Conservation (phyloP, 2,329 filamentous ascomycete species). For the Sphaerostilbella broomeana region DNA sequence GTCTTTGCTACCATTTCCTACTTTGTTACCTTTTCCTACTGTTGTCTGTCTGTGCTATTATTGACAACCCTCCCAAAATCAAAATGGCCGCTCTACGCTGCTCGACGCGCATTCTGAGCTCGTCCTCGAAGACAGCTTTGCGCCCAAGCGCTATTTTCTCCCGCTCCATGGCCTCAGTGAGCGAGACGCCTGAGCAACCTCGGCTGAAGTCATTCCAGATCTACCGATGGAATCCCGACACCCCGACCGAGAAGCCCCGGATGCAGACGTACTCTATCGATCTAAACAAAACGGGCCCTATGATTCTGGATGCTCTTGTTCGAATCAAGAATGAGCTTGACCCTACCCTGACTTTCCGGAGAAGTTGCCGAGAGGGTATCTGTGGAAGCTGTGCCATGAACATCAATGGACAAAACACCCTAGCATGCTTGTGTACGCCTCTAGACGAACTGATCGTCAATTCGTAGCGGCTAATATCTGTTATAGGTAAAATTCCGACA, state of each 20-base stretch:
- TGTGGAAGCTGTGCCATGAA: constrained; percentile 99
- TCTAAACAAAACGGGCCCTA: constrained; percentile 97
- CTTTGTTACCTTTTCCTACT: no score
- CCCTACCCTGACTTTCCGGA: constrained; percentile 89
- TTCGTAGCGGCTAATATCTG: constrained; percentile 24
- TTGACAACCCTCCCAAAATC: no score
- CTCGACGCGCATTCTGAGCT: constrained; percentile 45
- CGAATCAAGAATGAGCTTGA: constrained; percentile 99
- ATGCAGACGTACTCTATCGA: constrained; percentile 96
- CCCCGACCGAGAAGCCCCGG: constrained; percentile 82
- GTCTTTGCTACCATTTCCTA: no score
- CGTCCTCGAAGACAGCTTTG: constrained; percentile 34
- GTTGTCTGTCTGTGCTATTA: no score
- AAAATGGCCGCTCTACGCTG: constrained; percentile 61
- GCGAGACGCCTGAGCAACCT: constrained; percentile 55
- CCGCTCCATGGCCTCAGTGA: constrained; percentile 50
- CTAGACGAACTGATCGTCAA: no score
- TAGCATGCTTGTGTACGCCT: constrained; percentile 92
- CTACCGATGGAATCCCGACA: constrained; percentile 97
- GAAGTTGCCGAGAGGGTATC: constrained; percentile 96
- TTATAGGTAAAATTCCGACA: constrained; percentile 80
- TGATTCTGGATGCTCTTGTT: constrained; percentile 95
- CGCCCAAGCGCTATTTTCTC: constrained; percentile 37
- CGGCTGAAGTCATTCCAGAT: constrained; percentile 92
- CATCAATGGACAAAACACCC: constrained; percentile 96